Conservation (phyloP, 2,329 filamentous ascomycete species). For the Chaetomiaceae sp. region DNA sequence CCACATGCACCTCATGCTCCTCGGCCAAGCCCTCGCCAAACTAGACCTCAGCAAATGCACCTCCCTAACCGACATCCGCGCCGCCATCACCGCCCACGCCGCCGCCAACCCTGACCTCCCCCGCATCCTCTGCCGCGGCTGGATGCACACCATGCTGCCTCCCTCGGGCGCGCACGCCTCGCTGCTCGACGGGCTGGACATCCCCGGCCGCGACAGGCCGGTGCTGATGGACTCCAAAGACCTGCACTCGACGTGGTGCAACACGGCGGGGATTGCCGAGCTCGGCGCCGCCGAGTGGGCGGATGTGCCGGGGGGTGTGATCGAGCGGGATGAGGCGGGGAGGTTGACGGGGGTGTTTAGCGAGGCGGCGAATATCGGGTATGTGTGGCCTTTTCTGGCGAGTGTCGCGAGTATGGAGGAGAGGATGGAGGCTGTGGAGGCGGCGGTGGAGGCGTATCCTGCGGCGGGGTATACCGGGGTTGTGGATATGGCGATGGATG, state of each 20-base stretch:
- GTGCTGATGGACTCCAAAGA: conserved; percentile 55
- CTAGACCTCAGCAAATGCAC: conserved; percentile 43
- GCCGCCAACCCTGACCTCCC: conserved; percentile 39
- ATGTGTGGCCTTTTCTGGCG: conserved; percentile 52
- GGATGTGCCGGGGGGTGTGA: conserved; percentile 47
- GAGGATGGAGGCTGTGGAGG: conserved; percentile 41
- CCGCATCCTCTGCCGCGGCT: conserved; percentile 48
- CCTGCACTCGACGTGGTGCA: conserved; percentile 53
- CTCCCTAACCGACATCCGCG: conserved; percentile 44
- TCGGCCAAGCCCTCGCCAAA: conserved; percentile 51
- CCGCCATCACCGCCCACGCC: conserved; percentile 42
- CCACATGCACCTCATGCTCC: conserved; percentile 52
- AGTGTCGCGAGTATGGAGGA: conserved; percentile 44
- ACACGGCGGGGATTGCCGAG: conserved; percentile 46
- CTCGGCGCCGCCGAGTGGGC: conserved; percentile 43
- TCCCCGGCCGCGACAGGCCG: conserved; percentile 41
- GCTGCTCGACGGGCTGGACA: conserved; percentile 46
- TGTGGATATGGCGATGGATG: conserved; percentile 57
- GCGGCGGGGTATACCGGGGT: conserved; percentile 49
- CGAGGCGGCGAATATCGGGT: conserved; percentile 49
- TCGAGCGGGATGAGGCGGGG: conserved; percentile 44
- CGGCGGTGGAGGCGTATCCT: conserved; percentile 45
- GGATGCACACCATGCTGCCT: conserved; percentile 56
- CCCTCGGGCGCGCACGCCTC: conserved; percentile 36
- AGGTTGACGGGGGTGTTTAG: conserved; percentile 46